Evolutionary conservation across 1,284 basidiomycete genomes (phyloP), one percentile per base, ranked within the genome.

Genomic region (Microbotryum intermedium): DNA sequence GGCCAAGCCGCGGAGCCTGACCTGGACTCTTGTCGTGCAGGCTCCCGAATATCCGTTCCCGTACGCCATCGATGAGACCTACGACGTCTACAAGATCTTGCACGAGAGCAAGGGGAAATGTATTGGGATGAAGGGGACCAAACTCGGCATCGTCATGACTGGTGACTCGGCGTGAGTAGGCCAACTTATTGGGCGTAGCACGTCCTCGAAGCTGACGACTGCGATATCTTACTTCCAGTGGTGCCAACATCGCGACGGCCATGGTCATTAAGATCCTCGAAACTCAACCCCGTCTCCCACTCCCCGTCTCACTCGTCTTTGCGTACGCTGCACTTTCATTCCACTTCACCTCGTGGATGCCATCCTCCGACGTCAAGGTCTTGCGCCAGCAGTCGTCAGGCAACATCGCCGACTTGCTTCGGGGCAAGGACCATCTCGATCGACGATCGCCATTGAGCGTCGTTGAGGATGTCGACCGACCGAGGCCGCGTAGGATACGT

Each of bases 281-380:
- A 75, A 79, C 74, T 72, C 72, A 25, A 2, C 29, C 20, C n/a
- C 70, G 74, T 50, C 74, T 79, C 21, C 77, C 76, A 73, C 72
- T 84, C 39, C 94, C 94, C 1, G 77, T 87, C 50, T 87, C 89
- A 1, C 78, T 97, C 54, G 84, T 95, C 26, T 82, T 95, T 57
- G 61, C 88, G 79, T 82, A 82, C 66, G 77, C 80, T 3, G 77
- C 77, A 21, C 81, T 97, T 54, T 94, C 97, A 74, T 97, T 98
- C 78, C 94, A 95, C 74, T 97, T 93, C 73, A 89, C 88, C 7
- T 72, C 90, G 26, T 98, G 94, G 94, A 97, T 97, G 92, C 85
- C 91, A 0, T 85, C 87, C 1, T 81, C 82, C 23, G 86, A 95
- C 74, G 79, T 97, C 52, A 83, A 83, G 6, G 86, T 94, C 13